Evolutionary conservation across 441 rosid genomes (phyloP), one percentile per base, ranked within the genome.

Genomic region (Dalechampia spathulata): DNA sequence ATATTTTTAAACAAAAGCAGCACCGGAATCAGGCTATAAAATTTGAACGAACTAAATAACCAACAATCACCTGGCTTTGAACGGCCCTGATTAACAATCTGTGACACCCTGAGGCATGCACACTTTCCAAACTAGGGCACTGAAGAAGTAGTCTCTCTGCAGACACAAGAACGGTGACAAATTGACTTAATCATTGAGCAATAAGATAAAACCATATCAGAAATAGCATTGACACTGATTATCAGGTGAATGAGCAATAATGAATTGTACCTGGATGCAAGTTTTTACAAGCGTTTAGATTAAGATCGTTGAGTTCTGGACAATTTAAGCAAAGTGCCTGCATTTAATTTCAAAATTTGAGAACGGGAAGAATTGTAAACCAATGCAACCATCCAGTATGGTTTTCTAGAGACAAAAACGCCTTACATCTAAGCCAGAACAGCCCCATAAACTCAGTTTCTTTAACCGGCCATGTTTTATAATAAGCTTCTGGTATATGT

Each of bases 401-500:
- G 25, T 55, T n/a, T 66, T 16, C 3, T 50, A 17, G 28, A 10
- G 10, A n/a, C n/a, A 57, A 56, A 49, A 36, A 57, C 68, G 46
- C 55, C 91, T 87, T 68, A 93, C 99, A 63, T 93, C 93, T 70
- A 93, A 78, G 65, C 95, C 90, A 46, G 86, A 83, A 75, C 99
- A 87, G 37, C 99, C 99, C 97, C 97, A 93, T 63, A 93, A 78
- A 70, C 97, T 93, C 68, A 93, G 91, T 64, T 85, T 93, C 69
- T 75, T 87, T 53, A 93, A 70, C 28, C 79, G 82, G 60, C 66
- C 45, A 54, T 90, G 99, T 66, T 93, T 93, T 54, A 93, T 74
- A 55, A 90, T 83, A 70, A 93, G 77, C 73, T 93, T 93, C 69
- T 93, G 99, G 65, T 74, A 80, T 51, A 80, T 75, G 28, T 70